phyloP scores from a whole-genome alignment of 345 rosid species.

The Populus pruinosa region DNA sequence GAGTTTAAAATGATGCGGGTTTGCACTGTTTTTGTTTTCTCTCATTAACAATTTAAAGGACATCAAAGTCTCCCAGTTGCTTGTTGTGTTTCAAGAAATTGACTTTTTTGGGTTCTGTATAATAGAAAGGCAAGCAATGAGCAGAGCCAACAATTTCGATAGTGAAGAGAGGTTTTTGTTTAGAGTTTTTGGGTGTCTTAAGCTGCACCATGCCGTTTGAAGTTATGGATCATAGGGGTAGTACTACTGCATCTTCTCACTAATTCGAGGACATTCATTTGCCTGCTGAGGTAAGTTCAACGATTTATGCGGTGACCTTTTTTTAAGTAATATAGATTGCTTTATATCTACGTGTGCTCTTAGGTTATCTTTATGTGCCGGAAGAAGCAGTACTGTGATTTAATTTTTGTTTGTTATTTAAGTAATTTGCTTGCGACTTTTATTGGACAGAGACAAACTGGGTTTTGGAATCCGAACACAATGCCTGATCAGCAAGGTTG shows the following conservation, averaged over 20 bases:
- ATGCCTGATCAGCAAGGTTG: constrained; percentile 56
- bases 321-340: background rate
- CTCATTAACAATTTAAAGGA: background rate
- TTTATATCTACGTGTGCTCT: background rate
- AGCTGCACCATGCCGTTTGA: constrained; percentile 56
- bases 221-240: constrained; percentile 56
- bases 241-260: constrained; percentile 39
- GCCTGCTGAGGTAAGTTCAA: constrained; percentile 48
- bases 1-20: background rate
- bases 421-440: constrained; percentile 20
- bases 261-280: constrained; percentile 41
- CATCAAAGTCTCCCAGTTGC: background rate
- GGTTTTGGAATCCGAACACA: constrained; percentile 51
- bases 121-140: constrained; percentile 28
- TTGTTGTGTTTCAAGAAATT: constrained; percentile 15
- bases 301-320: background rate
- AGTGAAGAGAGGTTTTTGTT: constrained; percentile 6
- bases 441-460: constrained; percentile 64
- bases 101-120: constrained; percentile 17
- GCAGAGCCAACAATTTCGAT: constrained; percentile 15
- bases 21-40: background rate
- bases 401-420: constrained; percentile 11
- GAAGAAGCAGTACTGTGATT: background rate
- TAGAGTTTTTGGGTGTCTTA: constrained; percentile 19
- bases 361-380: background rate